These are phyloP conservation scores for Psilocybe cubensis DNA, from an alignment of 768 basidiomycete species.

Conservation along the genomic window DNA sequence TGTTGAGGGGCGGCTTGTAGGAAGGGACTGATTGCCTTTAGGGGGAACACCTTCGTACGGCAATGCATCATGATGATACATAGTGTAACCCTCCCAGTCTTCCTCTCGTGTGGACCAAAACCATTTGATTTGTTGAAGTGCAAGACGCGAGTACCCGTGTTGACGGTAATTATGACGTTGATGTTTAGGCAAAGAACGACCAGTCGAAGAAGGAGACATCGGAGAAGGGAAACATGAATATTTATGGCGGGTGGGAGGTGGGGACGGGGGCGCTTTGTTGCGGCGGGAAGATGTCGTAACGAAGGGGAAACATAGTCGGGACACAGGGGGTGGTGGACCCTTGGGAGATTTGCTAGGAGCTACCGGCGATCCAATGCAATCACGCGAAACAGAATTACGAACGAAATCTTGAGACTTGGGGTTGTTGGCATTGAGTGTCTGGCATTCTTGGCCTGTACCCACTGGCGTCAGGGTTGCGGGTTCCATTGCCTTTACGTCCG, in stretches of 20 bases:
- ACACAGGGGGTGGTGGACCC: constrained; percentile 21
- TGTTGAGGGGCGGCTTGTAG: background rate
- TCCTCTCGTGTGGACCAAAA: constrained; percentile 65
- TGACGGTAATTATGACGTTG: constrained; percentile 51
- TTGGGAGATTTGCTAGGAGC: constrained; percentile 24
- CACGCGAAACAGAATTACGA: constrained; percentile 1
- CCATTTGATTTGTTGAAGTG: constrained; percentile 60
- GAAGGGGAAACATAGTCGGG: constrained; percentile 28
- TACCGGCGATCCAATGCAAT: constrained; percentile 17
- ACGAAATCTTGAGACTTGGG: background rate
- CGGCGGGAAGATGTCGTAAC: constrained; percentile 21
- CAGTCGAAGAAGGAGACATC: constrained; percentile 30
- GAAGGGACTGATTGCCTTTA: background rate
- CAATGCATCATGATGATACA: constrained; percentile 3
- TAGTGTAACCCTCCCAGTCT: constrained; percentile 46
- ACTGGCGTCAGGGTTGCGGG: background rate
- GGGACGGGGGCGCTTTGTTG: constrained; percentile 17
- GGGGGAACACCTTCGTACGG: constrained; percentile 9
- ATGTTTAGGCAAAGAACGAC: constrained; percentile 26
- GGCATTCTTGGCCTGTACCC: background rate
- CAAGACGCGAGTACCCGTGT: constrained; percentile 66
- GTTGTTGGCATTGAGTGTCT: background rate
- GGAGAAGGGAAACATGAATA: constrained; percentile 43
- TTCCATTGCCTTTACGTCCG: background rate
- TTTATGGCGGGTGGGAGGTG: constrained; percentile 29